Percentiles rank a stretch among this genome's conserved stretches.
These are phyloP conservation scores for Lantana camara DNA, from an alignment of 257 asterid species.

Conservation along the genomic window DNA sequence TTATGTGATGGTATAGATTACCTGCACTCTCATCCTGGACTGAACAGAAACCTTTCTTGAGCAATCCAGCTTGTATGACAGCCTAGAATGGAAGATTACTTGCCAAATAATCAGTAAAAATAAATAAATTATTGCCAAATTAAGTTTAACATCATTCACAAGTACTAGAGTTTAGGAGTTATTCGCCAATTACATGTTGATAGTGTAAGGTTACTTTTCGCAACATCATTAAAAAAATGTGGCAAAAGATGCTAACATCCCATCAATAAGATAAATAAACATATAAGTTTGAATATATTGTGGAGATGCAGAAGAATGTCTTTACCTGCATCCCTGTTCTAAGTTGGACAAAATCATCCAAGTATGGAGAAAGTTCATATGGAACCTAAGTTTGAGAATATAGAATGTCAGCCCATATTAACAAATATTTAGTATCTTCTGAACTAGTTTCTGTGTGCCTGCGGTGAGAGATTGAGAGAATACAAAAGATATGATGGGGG, in stretches of 20 bases:
- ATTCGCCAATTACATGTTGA: no score
- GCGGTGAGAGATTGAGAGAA: neutral
- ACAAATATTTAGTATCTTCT: conserved; percentile 14
- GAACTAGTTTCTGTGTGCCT: conserved; percentile 1
- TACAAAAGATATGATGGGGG: neutral
- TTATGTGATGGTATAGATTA: conserved; percentile 32
- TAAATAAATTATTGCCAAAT: neutral
- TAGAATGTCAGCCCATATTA: neutral
- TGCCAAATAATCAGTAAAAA: conserved; percentile 15
- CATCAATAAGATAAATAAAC: conserved; percentile 10
- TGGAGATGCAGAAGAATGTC: conserved; percentile 6
- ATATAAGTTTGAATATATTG: neutral
- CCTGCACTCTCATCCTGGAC: conserved; percentile 99
- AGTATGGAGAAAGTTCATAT: conserved; percentile 66
- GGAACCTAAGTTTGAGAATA: conserved; percentile 63
- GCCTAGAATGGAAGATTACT: conserved; percentile 40
- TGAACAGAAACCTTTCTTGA: conserved; percentile 78
- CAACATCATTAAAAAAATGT: conserved; percentile 11
- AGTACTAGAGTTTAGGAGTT: no score
- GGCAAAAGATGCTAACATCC: conserved; percentile 11
- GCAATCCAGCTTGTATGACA: conserved; percentile 86
- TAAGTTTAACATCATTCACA: no score
- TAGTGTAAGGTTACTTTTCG: neutral
- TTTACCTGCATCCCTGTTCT: conserved; percentile 89
- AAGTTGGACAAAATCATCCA: conserved; percentile 82